These are phyloP conservation scores for Geotrichum klebahnii DNA, from an alignment of 1,139 yeast genomes.

Conservation along the genomic window DNA sequence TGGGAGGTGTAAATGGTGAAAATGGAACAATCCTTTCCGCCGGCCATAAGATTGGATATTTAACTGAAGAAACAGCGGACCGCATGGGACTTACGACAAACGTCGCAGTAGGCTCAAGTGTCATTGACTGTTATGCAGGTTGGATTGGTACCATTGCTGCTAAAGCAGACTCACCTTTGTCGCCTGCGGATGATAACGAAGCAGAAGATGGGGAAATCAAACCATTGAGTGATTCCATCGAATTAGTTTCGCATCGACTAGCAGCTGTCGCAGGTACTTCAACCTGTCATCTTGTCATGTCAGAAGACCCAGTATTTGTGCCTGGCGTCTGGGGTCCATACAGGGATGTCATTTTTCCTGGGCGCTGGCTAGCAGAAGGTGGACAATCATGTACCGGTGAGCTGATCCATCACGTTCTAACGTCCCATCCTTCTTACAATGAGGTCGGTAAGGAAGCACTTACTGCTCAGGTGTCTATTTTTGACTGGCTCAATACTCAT, in stretches of 20 bases:
- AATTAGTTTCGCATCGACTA: constrained; percentile 69
- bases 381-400: constrained; percentile 98
- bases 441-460: constrained; percentile 50
- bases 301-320: constrained; percentile 80
- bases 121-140: constrained; percentile 96
- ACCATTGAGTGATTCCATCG: constrained; percentile 25
- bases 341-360: constrained; percentile 83
- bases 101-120: constrained; percentile 89
- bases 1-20: constrained; percentile 78
- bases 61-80: constrained; percentile 64
- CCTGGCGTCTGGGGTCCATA: constrained; percentile 99
- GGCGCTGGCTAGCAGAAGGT: constrained; percentile 96
- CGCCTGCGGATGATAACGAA: constrained; percentile 43
- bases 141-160: constrained; percentile 99
- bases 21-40: constrained; percentile 76
- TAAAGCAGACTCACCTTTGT: constrained; percentile 44
- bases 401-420: constrained; percentile 79
- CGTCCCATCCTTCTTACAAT: constrained; percentile 82
- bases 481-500: constrained; percentile 73
- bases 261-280: constrained; percentile 99
- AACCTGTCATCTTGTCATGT: constrained; percentile 89
- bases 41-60: constrained; percentile 79
- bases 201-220: constrained; percentile 21
- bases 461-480: constrained; percentile 58
- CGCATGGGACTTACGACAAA: constrained; percentile 76